Conservation (phyloP, 1,139 yeast genomes). For the Yamadazyma diddensiae region DNA sequence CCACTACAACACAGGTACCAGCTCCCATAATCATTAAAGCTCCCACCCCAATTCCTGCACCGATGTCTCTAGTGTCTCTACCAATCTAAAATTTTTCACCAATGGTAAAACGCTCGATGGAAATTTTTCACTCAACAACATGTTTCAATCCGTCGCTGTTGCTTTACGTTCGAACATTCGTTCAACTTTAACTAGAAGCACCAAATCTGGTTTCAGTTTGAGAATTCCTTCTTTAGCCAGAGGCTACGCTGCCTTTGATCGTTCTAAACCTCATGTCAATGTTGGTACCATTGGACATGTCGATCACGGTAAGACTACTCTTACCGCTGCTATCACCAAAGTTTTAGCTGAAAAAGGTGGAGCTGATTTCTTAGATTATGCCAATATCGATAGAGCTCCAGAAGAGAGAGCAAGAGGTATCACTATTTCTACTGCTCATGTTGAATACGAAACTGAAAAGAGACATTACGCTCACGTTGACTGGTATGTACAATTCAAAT, state of each 20-base stretch:
- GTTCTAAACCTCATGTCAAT: slow-evolving; percentile 94
- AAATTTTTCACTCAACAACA: slow-evolving; percentile 12
- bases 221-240: slow-evolving; percentile 40
- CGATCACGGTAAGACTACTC: slow-evolving; percentile 97
- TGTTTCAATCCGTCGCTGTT: slow-evolving; percentile 23
- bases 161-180: slow-evolving; percentile 20
- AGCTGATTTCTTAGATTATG: slow-evolving; percentile 89
- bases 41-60: too few relatives aligned
- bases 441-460: slow-evolving; percentile 87
- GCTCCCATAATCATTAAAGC: too few relatives aligned
- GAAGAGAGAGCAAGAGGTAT: slow-evolving; percentile 99
- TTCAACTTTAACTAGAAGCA: slow-evolving; percentile 17
- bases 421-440: slow-evolving; percentile 96
- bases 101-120: too few relatives aligned
- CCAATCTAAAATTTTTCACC: too few relatives aligned
- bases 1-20: too few relatives aligned
- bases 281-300: slow-evolving; percentile 93
- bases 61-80: too few relatives aligned
- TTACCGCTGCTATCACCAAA: slow-evolving; percentile 98
- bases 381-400: slow-evolving; percentile 95
- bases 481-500: too few relatives aligned
- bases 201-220: too few relatives aligned
- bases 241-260: slow-evolving; percentile 70
- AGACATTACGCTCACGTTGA: slow-evolving; percentile 97
- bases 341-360: slow-evolving; percentile 86